These are phyloP conservation scores for Mayamaea pseudoterrestris DNA, from an alignment of 108 stramenopile genomes.

Conservation along the genomic window DNA sequence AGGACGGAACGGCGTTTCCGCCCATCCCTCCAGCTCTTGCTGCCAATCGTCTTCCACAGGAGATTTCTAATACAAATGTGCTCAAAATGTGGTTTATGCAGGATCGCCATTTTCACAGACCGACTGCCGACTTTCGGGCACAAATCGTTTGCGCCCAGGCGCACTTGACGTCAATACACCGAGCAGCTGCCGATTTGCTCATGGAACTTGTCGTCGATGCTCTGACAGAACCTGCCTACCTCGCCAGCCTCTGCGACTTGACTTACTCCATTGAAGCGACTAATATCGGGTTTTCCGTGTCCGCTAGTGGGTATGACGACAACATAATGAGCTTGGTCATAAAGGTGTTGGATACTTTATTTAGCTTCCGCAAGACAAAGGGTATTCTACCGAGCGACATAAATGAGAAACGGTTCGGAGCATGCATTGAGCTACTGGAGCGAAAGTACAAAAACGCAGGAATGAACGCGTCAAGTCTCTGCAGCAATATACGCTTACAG, in stretches of 20 bases:
- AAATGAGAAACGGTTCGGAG: slow-evolving; percentile 40
- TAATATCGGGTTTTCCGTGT: slow-evolving; percentile 60
- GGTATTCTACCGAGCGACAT: slow-evolving; percentile 37
- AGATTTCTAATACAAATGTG: slow-evolving; percentile 43
- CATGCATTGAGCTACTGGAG: slow-evolving; percentile 47
- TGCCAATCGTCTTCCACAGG: slow-evolving; percentile 40
- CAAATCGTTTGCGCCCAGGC: slow-evolving; percentile 42
- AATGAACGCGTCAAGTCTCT: slow-evolving; percentile 41
- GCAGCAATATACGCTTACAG: slow-evolving; percentile 39
- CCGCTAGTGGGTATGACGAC: slow-evolving; percentile 68
- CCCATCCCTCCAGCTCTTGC: slow-evolving; percentile 55
- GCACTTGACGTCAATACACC: slow-evolving; percentile 50
- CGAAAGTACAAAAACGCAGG: slow-evolving; percentile 52
- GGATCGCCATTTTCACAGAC: slow-evolving; percentile 69
- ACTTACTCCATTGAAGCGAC: slow-evolving; percentile 34
- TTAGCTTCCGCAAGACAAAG: slow-evolving; percentile 40
- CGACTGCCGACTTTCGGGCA: slow-evolving; percentile 67
- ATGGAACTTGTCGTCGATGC: slow-evolving; percentile 54
- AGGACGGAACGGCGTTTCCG: slow-evolving; percentile 32
- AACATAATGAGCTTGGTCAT: slow-evolving; percentile 50
- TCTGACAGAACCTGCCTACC: slow-evolving; percentile 53
- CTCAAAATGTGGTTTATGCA: slow-evolving; percentile 74
- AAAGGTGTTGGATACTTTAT: slow-evolving; percentile 29
- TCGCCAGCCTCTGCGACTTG: slow-evolving; percentile 65
- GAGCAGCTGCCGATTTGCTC: slow-evolving; percentile 60